These are phyloP conservation scores for Sporobolomyces roseus DNA, from an alignment of 768 basidiomycete species.

Conservation along the genomic window DNA sequence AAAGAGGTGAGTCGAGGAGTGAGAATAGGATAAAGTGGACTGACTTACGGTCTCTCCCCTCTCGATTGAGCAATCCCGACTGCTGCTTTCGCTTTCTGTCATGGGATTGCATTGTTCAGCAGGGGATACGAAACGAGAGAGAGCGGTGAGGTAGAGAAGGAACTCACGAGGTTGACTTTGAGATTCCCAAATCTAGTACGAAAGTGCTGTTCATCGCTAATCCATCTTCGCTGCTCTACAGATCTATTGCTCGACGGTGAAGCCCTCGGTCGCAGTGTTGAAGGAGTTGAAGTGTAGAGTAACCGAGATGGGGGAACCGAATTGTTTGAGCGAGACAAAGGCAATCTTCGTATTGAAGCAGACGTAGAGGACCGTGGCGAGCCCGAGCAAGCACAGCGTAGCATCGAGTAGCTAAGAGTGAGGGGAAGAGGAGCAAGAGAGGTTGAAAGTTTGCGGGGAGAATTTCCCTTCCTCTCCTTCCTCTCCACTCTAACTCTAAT, in stretches of 20 bases:
- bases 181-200: constrained; percentile 25
- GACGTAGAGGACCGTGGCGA: not conserved
- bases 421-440: not conserved
- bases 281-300: not conserved
- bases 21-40: not conserved
- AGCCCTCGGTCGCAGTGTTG: no score
- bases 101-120: not conserved
- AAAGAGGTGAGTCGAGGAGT: not conserved
- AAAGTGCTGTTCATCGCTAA: constrained; percentile 32
- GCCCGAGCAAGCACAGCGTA: constrained; percentile 14
- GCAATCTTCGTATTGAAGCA: not conserved
- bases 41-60: constrained; percentile 39
- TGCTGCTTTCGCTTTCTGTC: constrained; percentile 21
- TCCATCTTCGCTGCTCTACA: not conserved
- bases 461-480: not conserved
- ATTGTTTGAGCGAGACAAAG: no score
- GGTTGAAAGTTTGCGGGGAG: not conserved
- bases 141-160: not conserved
- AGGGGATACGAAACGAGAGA: no score
- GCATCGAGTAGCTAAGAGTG: not conserved
- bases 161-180: constrained; percentile 33
- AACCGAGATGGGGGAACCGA: not conserved
- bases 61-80: constrained; percentile 40
- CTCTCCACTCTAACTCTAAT: not conserved
- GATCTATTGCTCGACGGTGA: no score